Base-by-base conservation (phyloP, 305 asterid species). In the Fraxinus velutina region DNA sequence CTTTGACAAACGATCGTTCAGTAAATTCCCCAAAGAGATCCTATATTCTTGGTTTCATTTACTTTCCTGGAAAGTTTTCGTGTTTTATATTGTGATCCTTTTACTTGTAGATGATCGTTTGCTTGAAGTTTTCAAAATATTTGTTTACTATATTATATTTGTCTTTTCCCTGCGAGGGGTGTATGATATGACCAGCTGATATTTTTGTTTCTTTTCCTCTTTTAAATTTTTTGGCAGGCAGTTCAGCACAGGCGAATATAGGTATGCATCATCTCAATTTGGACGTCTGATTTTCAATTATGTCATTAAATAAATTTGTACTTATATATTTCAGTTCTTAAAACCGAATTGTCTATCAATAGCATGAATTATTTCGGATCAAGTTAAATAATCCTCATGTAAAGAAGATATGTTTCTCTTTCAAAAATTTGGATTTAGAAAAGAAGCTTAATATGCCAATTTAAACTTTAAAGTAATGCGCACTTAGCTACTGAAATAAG, bases 221-320 rank as follows among this genome's bases (percentile, higher is more conserved):
- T 73, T 50, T 78, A 60, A 71, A 47, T 27, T 80, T 81, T 76
- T 80, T 85, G 81, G 10, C 89, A 93, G 97, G 89, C 99, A 95
- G 84, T 92, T 95, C 78, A 93, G 99, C 91, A 95, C 98, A 0
- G 97, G 98, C 13, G 97, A 92, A 83, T 89, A 90, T 86, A 93
- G 98, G 99, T 92, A 3, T 76, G 91, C 87, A n/a, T 10, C 57
- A 82, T 55, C 39, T 13, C 30, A 79, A 79, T 15, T 79, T 33
- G 17, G 19, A 39, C 21, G 47, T 84, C 29, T 24, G 72, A 22
- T 68, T 76, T 39, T 17, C 76, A 12, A 34, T 5, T 78, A 36
- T 68, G 30, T 24, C 21, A 50, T 36, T 68, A 2, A 34, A 34
- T 17, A n/a, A 22, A 44, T n/a, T 34, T 73, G 52, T 12, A 39